Conservation (phyloP, 1,139 yeast genomes). For the Casaregolazyma lundiana region DNA sequence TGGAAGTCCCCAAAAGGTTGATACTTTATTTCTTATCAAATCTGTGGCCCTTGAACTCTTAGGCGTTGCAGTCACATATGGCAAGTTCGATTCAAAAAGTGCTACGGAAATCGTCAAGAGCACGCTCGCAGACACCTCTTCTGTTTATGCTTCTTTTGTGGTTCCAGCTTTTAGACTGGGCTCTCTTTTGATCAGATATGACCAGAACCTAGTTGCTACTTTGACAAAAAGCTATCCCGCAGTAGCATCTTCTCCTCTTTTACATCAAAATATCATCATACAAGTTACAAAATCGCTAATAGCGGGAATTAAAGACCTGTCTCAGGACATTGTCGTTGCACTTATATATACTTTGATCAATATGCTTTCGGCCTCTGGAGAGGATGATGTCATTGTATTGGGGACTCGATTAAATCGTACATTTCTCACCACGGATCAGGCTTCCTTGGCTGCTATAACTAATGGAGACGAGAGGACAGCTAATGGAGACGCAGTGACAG, state of each 20-base stretch:
- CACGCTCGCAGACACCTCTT: constrained; percentile 32
- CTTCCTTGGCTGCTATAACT: constrained; percentile 10
- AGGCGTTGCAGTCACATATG: constrained; percentile 36
- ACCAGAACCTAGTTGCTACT: constrained; percentile 29
- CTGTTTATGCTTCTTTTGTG: constrained; percentile 37
- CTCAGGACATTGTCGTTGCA: constrained; percentile 83
- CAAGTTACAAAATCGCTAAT: constrained; percentile 40
- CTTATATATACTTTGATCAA: constrained; percentile 81
- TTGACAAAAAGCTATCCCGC: constrained; percentile 31
- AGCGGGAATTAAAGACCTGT: constrained; percentile 41
- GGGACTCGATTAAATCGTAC: constrained; percentile 8
- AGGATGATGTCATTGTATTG: constrained; percentile 3
- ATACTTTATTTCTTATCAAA: constrained; percentile 40
- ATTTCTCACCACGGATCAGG: constrained; percentile 13
- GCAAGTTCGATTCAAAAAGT: constrained; percentile 29
- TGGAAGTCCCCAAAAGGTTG: constrained; percentile 40
- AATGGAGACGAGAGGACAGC: constrained; percentile 6
- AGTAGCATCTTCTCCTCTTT: constrained; percentile 43
- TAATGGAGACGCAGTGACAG: too few species aligned
- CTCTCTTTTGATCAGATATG: constrained; percentile 47
- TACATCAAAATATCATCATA: constrained; percentile 23
- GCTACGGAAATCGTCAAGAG: constrained; percentile 35
- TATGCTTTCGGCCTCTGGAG: constrained; percentile 55
- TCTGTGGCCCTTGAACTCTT: constrained; percentile 42
- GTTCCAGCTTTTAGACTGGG: constrained; percentile 51